These are phyloP conservation scores for Globisporangium irregulare DNA, from an alignment of 352 stramenopile species.

Conservation along the genomic window DNA sequence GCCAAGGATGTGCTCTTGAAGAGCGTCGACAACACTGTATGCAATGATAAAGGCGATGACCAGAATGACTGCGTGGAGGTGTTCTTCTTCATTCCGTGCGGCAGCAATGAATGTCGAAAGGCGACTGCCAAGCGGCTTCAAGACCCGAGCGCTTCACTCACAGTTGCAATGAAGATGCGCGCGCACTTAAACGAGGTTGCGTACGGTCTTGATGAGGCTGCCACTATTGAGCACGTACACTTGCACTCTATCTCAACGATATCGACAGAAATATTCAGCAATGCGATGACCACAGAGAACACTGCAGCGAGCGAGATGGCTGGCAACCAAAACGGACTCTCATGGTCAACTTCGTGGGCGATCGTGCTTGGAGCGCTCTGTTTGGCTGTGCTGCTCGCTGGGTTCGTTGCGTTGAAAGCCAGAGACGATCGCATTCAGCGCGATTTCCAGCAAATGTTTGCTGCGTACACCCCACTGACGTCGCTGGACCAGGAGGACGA, in stretches of 20 bases:
- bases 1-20: constrained; percentile 6
- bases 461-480: constrained; percentile 28
- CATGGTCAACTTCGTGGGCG: not conserved
- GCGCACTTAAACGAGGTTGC: constrained; percentile 11
- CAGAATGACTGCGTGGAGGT: not conserved
- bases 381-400: constrained; percentile 19
- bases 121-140: constrained; percentile 16
- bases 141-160: constrained; percentile 16
- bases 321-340: not conserved
- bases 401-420: constrained; percentile 19
- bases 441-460: constrained; percentile 30
- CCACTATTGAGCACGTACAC: constrained; percentile 20
- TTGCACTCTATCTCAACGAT: constrained; percentile 15
- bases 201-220: constrained; percentile 17
- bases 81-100: constrained; percentile 13
- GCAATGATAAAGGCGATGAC: not conserved
- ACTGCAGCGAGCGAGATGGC: not conserved
- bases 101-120: constrained; percentile 15
- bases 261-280: not conserved
- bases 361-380: constrained; percentile 10
- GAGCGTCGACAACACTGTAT: not conserved
- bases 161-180: constrained; percentile 27
- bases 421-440: constrained; percentile 28
- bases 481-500: constrained; percentile 28
- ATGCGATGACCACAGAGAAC: not conserved